phyloP scores from a whole-genome alignment of 495 filamentous ascomycete species.

The Echria macrotheca region DNA sequence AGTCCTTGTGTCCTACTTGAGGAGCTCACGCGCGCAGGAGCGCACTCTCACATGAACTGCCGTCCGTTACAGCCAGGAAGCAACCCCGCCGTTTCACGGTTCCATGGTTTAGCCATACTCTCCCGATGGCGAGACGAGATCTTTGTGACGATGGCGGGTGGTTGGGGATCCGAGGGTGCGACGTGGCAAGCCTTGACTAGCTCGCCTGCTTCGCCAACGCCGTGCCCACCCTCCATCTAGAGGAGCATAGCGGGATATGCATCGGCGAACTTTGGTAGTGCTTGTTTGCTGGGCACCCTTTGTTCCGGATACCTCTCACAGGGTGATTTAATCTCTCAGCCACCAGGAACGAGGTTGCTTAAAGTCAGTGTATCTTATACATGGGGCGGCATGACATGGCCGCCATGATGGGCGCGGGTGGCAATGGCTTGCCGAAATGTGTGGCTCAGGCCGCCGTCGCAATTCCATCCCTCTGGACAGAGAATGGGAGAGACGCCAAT shows the following conservation, averaged over 20 bases:
- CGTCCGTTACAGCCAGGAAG: conserved; percentile 10
- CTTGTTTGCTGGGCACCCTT: conserved; percentile 6
- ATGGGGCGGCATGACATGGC: neutral
- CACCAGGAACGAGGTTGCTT: neutral
- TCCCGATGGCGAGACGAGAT: conserved; percentile 6
- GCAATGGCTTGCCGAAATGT: conserved; percentile 6
- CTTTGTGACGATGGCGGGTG: conserved; percentile 15
- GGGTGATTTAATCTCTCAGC: conserved; percentile 1
- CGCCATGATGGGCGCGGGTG: neutral
- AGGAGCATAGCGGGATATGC: conserved; percentile 11
- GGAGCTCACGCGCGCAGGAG: conserved; percentile 22
- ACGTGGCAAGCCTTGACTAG: conserved; percentile 32
- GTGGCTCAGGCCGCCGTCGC: neutral
- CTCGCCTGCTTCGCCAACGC: conserved; percentile 12
- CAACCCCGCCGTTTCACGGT: conserved; percentile 9
- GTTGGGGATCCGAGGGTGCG: conserved; percentile 16
- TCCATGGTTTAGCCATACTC: conserved; percentile 4
- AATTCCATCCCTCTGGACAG: too few relatives aligned
- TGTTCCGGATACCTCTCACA: conserved; percentile 2
- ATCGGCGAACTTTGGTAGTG: conserved; percentile 11
- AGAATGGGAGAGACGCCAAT: conserved; percentile 6
- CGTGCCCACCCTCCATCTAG: conserved; percentile 6
- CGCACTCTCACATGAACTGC: conserved; percentile 28
- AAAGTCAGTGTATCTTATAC: conserved; percentile 4
- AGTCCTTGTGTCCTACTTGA: neutral